phyloP scores from a whole-genome alignment of 2,329 filamentous ascomycete species.

The Penicillium sclerotigenum region DNA sequence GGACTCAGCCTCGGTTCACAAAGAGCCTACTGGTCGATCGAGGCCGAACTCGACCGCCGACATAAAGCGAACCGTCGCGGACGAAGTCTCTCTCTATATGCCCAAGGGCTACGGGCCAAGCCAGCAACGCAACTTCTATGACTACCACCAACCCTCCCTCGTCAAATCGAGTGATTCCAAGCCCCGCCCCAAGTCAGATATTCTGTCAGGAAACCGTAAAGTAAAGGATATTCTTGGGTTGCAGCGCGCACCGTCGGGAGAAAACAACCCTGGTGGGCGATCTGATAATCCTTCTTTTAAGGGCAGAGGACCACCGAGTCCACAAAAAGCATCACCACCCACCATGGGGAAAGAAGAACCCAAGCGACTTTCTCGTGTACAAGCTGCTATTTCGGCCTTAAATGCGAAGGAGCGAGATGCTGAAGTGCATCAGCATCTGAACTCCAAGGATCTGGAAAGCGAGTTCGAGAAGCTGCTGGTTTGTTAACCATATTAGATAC shows the following conservation, averaged over 20 bases:
- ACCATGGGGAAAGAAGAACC: slow-evolving; percentile 34
- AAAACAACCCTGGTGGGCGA: slow-evolving; percentile 14
- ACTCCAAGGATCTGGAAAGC: slow-evolving; percentile 57
- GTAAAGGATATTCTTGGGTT: slow-evolving; percentile 35
- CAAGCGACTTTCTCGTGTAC: slow-evolving; percentile 55
- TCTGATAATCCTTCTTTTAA: slow-evolving; percentile 20
- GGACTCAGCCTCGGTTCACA: slow-evolving; percentile 53
- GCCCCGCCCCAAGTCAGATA: slow-evolving; percentile 53
- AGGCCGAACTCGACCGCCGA: slow-evolving; percentile 43
- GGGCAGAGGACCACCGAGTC: slow-evolving; percentile 16
- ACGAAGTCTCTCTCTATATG: slow-evolving; percentile 59
- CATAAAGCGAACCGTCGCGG: slow-evolving; percentile 46
- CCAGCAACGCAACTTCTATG: slow-evolving; percentile 61
- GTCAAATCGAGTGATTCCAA: slow-evolving; percentile 40
- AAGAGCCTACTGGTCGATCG: slow-evolving; percentile 30
- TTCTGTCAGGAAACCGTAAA: slow-evolving; percentile 43
- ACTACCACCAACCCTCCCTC: slow-evolving; percentile 48
- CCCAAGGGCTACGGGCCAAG: slow-evolving; percentile 59
- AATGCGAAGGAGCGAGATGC: slow-evolving; percentile 54
- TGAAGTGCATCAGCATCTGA: slow-evolving; percentile 43
- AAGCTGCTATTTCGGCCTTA: slow-evolving; percentile 63
- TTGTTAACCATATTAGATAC: slow-evolving; percentile 32
- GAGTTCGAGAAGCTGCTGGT: slow-evolving; percentile 62
- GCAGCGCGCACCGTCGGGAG: slow-evolving; percentile 28
- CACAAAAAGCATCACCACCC: slow-evolving; percentile 25